Conservation (phyloP, 2,329 filamentous ascomycete genomes). For the Alternaria sp. region DNA sequence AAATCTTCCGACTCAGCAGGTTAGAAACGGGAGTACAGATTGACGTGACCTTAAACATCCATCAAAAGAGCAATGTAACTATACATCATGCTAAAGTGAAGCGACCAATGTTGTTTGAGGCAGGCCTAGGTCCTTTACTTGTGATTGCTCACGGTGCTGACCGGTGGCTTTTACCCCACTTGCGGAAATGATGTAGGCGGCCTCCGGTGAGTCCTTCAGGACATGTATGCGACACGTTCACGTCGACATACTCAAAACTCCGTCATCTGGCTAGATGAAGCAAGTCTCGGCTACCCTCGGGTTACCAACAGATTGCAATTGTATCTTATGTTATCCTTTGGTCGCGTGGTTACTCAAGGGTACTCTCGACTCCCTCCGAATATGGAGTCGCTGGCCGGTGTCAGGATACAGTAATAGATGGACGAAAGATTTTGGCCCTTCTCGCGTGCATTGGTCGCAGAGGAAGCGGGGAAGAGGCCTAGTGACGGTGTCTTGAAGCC, state of each 20-base stretch:
- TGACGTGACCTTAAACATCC: neutral
- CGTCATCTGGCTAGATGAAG: neutral
- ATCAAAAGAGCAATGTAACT: neutral
- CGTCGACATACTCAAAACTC: neutral
- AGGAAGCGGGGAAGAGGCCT: neutral
- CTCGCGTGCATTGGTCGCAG: neutral
- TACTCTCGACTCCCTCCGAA: neutral
- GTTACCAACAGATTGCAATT: neutral
- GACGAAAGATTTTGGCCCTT: neutral
- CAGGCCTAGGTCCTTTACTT: neutral
- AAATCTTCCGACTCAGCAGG: neutral
- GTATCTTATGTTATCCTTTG: slow-evolving; percentile 1
- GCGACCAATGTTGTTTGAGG: neutral
- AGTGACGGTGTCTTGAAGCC: neutral
- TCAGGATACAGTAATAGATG: neutral
- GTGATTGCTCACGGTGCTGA: neutral
- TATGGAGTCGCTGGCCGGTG: neutral
- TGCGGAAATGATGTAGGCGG: neutral
- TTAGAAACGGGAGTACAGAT: neutral
- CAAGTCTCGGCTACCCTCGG: slow-evolving; percentile 4
- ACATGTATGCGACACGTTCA: neutral
- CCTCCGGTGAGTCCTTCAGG: slow-evolving; percentile 2
- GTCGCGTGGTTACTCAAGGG: slow-evolving; percentile 8
- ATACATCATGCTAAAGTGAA: neutral
- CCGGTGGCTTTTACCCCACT: slow-evolving; percentile 6